Base-by-base conservation (phyloP, 257 asterid genomes). In the Paraleonurus japonicus region DNA sequence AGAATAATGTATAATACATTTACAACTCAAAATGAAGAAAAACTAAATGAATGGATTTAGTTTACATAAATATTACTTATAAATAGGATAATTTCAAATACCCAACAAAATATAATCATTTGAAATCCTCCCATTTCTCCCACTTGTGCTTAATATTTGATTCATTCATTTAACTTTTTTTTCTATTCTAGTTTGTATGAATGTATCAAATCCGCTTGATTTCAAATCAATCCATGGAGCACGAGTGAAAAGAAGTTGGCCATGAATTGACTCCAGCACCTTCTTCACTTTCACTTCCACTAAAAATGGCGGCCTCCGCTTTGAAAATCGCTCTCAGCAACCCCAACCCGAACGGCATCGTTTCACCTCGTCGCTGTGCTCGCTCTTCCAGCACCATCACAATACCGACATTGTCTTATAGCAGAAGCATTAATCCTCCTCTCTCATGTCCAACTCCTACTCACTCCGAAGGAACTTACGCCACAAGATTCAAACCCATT, bases 291-390 rank as follows among this genome's bases (percentile, higher is more conserved):
- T 11, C 3, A 9, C 61, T 37, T 11, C 43, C 70, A 35, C 59
- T 13, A 11, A 67, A 69, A 77, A 81, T 81, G 90, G 85, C 85
- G 20, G 53, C 75, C 28, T 60, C 70, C 24, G 61, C 74, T 48
- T 72, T 82, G 35, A 77, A 61, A 50, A 1, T 61, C 68, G 60
- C 65, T 28, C 71, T 65, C 69, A 71, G 15, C 76, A 64, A 51
- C 61, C 74, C 53, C 57, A 26, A 57, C 50, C 33, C 61, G 1
- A 55, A 58, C 76, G 84, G 58, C 66, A 76, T 55, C 74, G 39
- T 50, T 55, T 71, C 54, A 39, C 67, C 20, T 65, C 79, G 69
- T 69, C 75, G 69, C 77, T 13, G 12, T 72, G 74, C 78, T 5
- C 64, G 65, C 73, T 53, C 70, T 20, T 66, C 53, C 74, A 50